These are phyloP conservation scores for Staphylotrichum longicolle DNA, from an alignment of 495 filamentous ascomycete genomes.

Conservation along the genomic window DNA sequence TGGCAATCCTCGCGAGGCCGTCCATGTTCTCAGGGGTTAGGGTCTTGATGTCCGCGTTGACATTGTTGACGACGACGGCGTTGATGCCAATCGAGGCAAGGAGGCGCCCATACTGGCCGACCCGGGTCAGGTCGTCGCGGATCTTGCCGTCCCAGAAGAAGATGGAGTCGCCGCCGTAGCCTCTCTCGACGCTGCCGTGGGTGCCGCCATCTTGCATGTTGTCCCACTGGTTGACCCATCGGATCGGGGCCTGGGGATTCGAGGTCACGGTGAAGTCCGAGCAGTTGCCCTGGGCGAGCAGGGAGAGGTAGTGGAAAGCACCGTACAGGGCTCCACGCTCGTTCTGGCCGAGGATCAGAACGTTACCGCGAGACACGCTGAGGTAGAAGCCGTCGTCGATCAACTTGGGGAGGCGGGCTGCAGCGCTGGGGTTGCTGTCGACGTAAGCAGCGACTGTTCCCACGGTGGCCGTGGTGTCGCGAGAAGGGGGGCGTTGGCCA, in stretches of 20 bases:
- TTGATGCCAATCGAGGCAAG: slow-evolving; percentile 68
- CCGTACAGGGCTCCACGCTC: slow-evolving; percentile 68
- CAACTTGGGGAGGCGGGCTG: slow-evolving; percentile 42
- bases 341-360: slow-evolving; percentile 65
- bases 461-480: slow-evolving; percentile 44
- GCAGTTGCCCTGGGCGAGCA: slow-evolving; percentile 61
- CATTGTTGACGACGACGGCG: slow-evolving; percentile 67
- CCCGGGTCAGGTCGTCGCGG: slow-evolving; percentile 57
- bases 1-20: slow-evolving; percentile 60
- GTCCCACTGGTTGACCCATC: slow-evolving; percentile 75
- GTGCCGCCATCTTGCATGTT: slow-evolving; percentile 50
- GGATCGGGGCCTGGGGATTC: slow-evolving; percentile 60
- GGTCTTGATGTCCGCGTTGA: slow-evolving; percentile 63
- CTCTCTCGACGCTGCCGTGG: slow-evolving; percentile 64
- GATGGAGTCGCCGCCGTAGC: slow-evolving; percentile 67
- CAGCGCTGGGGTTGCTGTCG: slow-evolving; percentile 20
- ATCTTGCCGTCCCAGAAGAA: slow-evolving; percentile 60
- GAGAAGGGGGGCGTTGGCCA: slow-evolving; percentile 2
- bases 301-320: slow-evolving; percentile 65
- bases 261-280: slow-evolving; percentile 51
- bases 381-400: slow-evolving; percentile 66
- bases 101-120: slow-evolving; percentile 62
- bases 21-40: slow-evolving; percentile 57
- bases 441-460: slow-evolving; percentile 57
- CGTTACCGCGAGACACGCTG: slow-evolving; percentile 40